Percentiles rank a stretch among this genome's conserved stretches.
Conservation (phyloP, 805 yeast species). For the Hanseniaspora pseudoguilliermondii region DNA sequence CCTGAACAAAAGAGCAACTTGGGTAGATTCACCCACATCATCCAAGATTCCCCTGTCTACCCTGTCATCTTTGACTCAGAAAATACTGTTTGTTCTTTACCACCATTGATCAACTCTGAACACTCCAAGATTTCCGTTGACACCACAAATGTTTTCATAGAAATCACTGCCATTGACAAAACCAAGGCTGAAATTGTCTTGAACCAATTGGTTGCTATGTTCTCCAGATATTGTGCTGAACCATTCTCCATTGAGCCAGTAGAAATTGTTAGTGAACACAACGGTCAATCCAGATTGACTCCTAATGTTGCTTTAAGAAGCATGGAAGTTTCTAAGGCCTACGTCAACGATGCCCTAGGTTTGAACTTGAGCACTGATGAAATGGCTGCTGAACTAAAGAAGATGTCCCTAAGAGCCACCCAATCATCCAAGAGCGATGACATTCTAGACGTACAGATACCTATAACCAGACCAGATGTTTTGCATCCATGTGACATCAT, state of each 20-base stretch:
- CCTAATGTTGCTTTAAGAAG: slow-evolving; percentile 62
- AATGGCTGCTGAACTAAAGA: slow-evolving; percentile 52
- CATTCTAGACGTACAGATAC: slow-evolving; percentile 45
- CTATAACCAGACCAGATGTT: slow-evolving; percentile 91
- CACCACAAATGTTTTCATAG: slow-evolving; percentile 82
- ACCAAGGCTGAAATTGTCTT: slow-evolving; percentile 90
- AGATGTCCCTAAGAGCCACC: slow-evolving; percentile 66
- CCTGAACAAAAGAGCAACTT: slow-evolving; percentile 73
- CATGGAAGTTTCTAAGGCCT: slow-evolving; percentile 61
- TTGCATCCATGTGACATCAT: slow-evolving; percentile 94
- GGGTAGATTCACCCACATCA: slow-evolving; percentile 77
- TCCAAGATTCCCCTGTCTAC: slow-evolving; percentile 74
- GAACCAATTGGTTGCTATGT: slow-evolving; percentile 89
- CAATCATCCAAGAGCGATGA: slow-evolving; percentile 37
- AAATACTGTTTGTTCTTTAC: slow-evolving; percentile 74
- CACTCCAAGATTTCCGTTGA: slow-evolving; percentile 74
- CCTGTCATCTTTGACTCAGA: slow-evolving; percentile 79
- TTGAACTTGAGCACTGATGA: slow-evolving; percentile 56
- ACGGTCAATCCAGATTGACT: slow-evolving; percentile 56
- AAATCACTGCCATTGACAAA: slow-evolving; percentile 86
- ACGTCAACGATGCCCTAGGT: slow-evolving; percentile 91
- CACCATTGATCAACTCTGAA: slow-evolving; percentile 92
- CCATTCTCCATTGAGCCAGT: slow-evolving; percentile 87
- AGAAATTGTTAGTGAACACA: slow-evolving; percentile 69
- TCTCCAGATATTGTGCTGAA: slow-evolving; percentile 69